These are phyloP conservation scores for Boletus rubescentipes DNA, from an alignment of 768 basidiomycete genomes.

Conservation along the genomic window DNA sequence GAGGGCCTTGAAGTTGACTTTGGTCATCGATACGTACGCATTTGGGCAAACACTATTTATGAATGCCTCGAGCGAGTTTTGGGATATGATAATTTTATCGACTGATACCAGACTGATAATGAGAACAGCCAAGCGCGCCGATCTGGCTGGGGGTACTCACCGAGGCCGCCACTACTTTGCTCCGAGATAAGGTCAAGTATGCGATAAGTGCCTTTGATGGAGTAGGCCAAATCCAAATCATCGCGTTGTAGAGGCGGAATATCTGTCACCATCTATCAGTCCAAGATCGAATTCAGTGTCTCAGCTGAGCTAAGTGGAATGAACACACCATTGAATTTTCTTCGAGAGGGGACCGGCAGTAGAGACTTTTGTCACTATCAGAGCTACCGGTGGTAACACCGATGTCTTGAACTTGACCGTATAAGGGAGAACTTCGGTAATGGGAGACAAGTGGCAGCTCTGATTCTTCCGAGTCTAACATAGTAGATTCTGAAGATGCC, in stretches of 20 bases:
- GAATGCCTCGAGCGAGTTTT: constrained; percentile 47
- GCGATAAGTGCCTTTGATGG: constrained; percentile 49
- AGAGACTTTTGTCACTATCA: no score
- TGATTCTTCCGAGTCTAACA: no score
- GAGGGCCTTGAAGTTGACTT: constrained; percentile 56
- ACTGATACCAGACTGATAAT: constrained; percentile 34
- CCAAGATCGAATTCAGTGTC: no score
- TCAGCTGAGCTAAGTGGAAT: no score
- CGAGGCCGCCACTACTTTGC: constrained; percentile 49
- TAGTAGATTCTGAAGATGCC: no score
- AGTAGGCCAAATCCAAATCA: constrained; percentile 24
- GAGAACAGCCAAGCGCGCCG: background rate
- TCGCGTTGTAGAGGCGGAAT: background rate
- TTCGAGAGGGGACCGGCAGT: background rate
- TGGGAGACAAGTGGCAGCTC: no score
- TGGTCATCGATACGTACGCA: constrained; percentile 53
- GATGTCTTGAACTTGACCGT: no score
- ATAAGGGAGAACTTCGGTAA: no score
- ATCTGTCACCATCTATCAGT: no score
- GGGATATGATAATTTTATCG: constrained; percentile 62
- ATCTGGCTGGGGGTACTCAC: constrained; percentile 27
- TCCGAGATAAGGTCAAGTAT: constrained; percentile 56
- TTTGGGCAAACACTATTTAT: constrained; percentile 49
- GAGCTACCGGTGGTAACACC: no score
- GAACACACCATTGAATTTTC: no score